These are phyloP conservation scores for Solanum sejunctum DNA, from an alignment of 257 asterid species.

Conservation along the genomic window DNA sequence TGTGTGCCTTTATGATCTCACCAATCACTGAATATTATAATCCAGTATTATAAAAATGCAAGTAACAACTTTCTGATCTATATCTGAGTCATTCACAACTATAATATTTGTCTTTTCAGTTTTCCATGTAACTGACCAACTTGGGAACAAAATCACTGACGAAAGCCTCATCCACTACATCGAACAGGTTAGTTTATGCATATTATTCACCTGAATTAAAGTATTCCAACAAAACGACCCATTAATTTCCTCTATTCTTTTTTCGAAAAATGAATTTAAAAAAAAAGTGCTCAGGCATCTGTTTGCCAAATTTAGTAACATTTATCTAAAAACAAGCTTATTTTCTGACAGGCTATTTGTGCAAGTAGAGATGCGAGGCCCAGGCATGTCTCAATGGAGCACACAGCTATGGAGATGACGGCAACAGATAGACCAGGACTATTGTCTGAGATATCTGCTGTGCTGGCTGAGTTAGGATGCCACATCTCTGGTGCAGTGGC, in stretches of 20 bases:
- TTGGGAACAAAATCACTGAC: slow-evolving; percentile 58
- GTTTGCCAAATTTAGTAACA: background rate
- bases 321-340: background rate
- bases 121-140: slow-evolving; percentile 83
- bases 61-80: background rate
- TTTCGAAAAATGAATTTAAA: background rate
- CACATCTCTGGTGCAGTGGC: slow-evolving; percentile 62
- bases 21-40: background rate
- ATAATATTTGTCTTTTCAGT: slow-evolving; percentile 27
- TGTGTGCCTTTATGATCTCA: background rate
- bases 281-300: background rate
- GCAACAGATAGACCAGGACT: slow-evolving; percentile 76
- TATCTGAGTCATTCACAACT: slow-evolving; percentile 11
- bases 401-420: slow-evolving; percentile 70
- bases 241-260: background rate
- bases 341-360: slow-evolving; percentile 36
- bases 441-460: slow-evolving; percentile 80
- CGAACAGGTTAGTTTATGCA: slow-evolving; percentile 37
- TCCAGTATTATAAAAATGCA: background rate
- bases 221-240: background rate
- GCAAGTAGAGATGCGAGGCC: slow-evolving; percentile 25
- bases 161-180: slow-evolving; percentile 41
- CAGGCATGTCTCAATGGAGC: slow-evolving; percentile 23
- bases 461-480: slow-evolving; percentile 68
- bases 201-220: background rate